Percentiles rank a stretch among this genome's conserved stretches.
Conservation (phyloP, 108 stramenopile genomes). For the Cyclostephanos invisitatus region DNA sequence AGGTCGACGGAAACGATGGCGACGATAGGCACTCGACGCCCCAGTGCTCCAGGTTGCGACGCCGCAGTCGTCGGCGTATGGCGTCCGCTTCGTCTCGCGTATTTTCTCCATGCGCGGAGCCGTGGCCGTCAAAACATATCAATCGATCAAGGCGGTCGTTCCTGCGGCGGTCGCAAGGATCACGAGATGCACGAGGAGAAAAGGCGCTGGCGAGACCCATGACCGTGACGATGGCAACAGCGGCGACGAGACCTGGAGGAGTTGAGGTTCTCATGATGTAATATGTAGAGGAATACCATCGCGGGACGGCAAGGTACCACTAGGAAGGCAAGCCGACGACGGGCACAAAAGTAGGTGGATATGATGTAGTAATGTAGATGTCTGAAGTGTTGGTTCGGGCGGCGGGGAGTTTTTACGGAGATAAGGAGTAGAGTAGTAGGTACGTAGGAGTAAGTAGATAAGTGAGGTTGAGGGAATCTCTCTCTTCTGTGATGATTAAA, state of each 20-base stretch:
- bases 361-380: too few species aligned
- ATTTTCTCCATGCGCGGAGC: not conserved
- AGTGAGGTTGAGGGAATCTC: too few species aligned
- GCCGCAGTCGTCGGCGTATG: constrained; percentile 30
- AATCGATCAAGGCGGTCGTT: not conserved
- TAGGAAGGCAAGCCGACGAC: too few species aligned
- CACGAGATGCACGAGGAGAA: not conserved
- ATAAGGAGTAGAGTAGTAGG: too few species aligned
- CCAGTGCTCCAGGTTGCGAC: constrained; percentile 46
- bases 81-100: not conserved
- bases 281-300: not conserved
- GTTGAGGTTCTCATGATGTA: not conserved
- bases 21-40: constrained; percentile 29
- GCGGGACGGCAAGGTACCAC: not conserved
- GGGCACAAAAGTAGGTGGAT: too few species aligned
- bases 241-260: not conserved
- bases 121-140: not conserved
- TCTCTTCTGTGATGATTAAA: too few species aligned
- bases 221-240: not conserved
- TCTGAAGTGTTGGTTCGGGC: too few species aligned
- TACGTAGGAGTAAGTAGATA: too few species aligned
- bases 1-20: constrained; percentile 49
- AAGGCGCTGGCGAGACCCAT: not conserved
- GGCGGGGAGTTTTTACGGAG: too few species aligned
- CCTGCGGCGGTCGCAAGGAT: not conserved